Base-by-base conservation (phyloP, 306 rosid species). In the Trifolium fragiferum region DNA sequence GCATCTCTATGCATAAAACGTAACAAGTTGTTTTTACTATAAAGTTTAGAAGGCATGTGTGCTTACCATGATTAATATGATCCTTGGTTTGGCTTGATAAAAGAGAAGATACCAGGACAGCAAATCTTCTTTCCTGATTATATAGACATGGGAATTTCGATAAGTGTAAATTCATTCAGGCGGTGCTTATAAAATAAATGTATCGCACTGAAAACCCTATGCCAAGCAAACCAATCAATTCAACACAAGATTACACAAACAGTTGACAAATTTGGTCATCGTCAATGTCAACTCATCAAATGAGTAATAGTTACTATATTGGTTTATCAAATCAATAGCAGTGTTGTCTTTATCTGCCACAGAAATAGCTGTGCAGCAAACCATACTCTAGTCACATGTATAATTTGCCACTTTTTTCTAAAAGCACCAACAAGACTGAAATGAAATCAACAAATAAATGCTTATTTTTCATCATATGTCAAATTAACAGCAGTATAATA, bases 1-100 rank as follows among this genome's bases (percentile, higher is more conserved):
- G 57, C 55, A 82, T 41, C 25, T 1, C 15, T 19, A 8, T 25
- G 43, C 40, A 47, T 18, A 37, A 54, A 81, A 53, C 3, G 57
- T 27, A 37, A 13, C 33, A 46, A 35, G 66, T 35, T 6, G 8
- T 35, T 14, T 21, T 50, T 32, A 46, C 53, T 27, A 54, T 53
- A 74, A 46, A 62, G 30, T 53, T 76, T 46, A 65, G 19, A 68
- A 49, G 68, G 78, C 11, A 41, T 35, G 67, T 80, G 75, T 58
- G 81, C 97, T 80, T 85, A 86, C 97, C 98, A 76, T 93, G 92
- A 76, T 69, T 93, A 50, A 93, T 88, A 63, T 87, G 91, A 83
- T 93, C 98, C 88, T 93, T 93, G 47, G 97, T 93, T 88, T 93
- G 98, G 89, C 98, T 93, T 38, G 98, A 93, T 61, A 93, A 82